Conservation (phyloP, 1,284 basidiomycete species). For the Boletellus deceptivus region DNA sequence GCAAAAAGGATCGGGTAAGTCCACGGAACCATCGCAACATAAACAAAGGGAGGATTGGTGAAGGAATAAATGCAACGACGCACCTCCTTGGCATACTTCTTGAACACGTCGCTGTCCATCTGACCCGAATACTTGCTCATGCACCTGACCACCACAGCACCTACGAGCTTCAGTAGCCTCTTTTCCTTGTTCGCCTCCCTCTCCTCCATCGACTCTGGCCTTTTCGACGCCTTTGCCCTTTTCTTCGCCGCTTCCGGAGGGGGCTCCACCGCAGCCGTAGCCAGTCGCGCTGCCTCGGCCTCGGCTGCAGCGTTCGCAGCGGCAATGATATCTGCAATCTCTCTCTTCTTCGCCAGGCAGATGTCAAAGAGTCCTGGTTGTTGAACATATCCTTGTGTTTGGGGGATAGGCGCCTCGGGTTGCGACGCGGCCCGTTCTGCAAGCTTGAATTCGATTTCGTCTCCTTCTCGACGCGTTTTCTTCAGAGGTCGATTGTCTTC, state of each 20-base stretch:
- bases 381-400: not conserved
- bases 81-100: slow-evolving; percentile 94
- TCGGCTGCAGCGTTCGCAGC: slow-evolving; percentile 44
- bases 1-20: not conserved
- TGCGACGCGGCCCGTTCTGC: not conserved
- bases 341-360: slow-evolving; percentile 14
- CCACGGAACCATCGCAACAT: not conserved
- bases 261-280: slow-evolving; percentile 33
- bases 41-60: not conserved
- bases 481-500: slow-evolving; percentile 34
- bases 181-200: slow-evolving; percentile 78
- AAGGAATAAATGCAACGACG: slow-evolving; percentile 30
- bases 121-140: slow-evolving; percentile 88
- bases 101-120: slow-evolving; percentile 86
- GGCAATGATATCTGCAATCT: slow-evolving; percentile 49
- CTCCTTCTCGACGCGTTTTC: slow-evolving; percentile 30
- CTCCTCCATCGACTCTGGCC: slow-evolving; percentile 49
- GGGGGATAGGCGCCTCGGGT: not conserved
- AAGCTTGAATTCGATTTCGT: slow-evolving; percentile 21
- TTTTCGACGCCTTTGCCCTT: slow-evolving; percentile 39
- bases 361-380: not conserved
- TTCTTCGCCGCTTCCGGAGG: slow-evolving; percentile 31
- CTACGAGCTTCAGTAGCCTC: slow-evolving; percentile 79
- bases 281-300: slow-evolving; percentile 38
- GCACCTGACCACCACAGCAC: slow-evolving; percentile 84